A percentile compares a stretch with the other conserved stretches of the same genome.
These are phyloP conservation scores for Syncephalastrum monosporum DNA, from an alignment of 371 early-diverging fungal species.

Conservation along the genomic window DNA sequence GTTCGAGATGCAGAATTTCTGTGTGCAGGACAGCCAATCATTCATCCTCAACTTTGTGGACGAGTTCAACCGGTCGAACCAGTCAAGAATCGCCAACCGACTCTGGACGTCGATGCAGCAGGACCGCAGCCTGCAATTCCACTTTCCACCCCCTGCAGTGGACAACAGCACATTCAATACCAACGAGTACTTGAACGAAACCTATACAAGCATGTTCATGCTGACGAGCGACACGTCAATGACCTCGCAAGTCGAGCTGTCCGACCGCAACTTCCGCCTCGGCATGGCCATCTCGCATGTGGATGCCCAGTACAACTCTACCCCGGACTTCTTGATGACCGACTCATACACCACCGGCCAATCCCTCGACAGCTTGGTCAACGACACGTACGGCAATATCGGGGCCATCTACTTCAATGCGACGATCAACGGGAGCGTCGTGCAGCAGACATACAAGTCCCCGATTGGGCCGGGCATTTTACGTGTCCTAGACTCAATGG, in stretches of 20 bases:
- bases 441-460: slow-evolving; percentile 25
- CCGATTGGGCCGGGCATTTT: slow-evolving; percentile 51
- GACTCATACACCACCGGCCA: slow-evolving; percentile 22
- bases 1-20: slow-evolving; percentile 42
- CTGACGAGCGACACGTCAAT: slow-evolving; percentile 29
- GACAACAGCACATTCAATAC: slow-evolving; percentile 33
- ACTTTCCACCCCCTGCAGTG: slow-evolving; percentile 24
- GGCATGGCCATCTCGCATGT: slow-evolving; percentile 44
- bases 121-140: slow-evolving; percentile 28
- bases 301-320: slow-evolving; percentile 25
- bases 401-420: slow-evolving; percentile 26
- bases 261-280: slow-evolving; percentile 31
- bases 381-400: slow-evolving; percentile 20
- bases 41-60: slow-evolving; percentile 45
- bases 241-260: slow-evolving; percentile 12
- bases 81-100: slow-evolving; percentile 28
- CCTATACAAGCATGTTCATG: slow-evolving; percentile 37
- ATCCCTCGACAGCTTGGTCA: slow-evolving; percentile 26
- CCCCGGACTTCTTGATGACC: slow-evolving; percentile 47
- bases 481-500: slow-evolving; percentile 41
- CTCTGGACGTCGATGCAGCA: slow-evolving; percentile 34
- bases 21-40: slow-evolving; percentile 34
- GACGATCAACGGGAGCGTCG: slow-evolving; percentile 15
- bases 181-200: slow-evolving; percentile 30
- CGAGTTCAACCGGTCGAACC: slow-evolving; percentile 26